Conservation (phyloP, 495 filamentous ascomycete species). For the Annulohypoxylon moriforme region DNA sequence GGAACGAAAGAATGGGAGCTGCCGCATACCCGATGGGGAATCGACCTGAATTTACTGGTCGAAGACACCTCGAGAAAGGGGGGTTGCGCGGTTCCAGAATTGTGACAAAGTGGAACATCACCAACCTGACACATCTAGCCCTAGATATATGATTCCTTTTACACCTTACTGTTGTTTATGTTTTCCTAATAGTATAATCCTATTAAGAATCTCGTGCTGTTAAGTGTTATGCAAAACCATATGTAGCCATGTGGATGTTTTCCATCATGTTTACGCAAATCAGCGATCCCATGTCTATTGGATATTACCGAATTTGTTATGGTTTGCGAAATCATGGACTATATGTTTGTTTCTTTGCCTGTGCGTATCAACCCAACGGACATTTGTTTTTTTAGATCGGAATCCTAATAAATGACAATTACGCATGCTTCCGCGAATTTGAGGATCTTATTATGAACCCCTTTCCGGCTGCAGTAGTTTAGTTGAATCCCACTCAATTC, state of each 20-base stretch:
- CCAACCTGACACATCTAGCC: constrained; percentile 14
- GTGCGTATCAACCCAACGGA: constrained; percentile 1
- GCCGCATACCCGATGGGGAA: constrained; percentile 34
- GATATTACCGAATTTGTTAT: not conserved
- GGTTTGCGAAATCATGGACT: not conserved
- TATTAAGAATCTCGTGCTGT: constrained; percentile 8
- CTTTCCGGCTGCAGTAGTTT: constrained; percentile 13
- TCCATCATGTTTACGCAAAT: not conserved
- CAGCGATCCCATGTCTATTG: not conserved
- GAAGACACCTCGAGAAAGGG: constrained; percentile 32
- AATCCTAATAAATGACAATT: constrained; percentile 3
- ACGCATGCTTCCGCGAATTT: constrained; percentile 4
- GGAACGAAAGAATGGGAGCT: constrained; percentile 38
- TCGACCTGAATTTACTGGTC: constrained; percentile 28
- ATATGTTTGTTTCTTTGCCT: not conserved
- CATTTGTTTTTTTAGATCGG: constrained; percentile 5
- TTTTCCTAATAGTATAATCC: constrained; percentile 1
- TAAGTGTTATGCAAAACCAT: not conserved
- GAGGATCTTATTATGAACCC: constrained; percentile 8
- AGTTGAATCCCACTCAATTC: not conserved
- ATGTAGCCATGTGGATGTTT: constrained; percentile 9
- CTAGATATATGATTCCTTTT: constrained; percentile 5
- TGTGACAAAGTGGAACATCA: constrained; percentile 20
- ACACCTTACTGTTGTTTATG: not conserved
- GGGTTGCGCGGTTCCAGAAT: constrained; percentile 11